Conservation (phyloP, 352 stramenopile genomes). For the Vaucheria bursata region DNA sequence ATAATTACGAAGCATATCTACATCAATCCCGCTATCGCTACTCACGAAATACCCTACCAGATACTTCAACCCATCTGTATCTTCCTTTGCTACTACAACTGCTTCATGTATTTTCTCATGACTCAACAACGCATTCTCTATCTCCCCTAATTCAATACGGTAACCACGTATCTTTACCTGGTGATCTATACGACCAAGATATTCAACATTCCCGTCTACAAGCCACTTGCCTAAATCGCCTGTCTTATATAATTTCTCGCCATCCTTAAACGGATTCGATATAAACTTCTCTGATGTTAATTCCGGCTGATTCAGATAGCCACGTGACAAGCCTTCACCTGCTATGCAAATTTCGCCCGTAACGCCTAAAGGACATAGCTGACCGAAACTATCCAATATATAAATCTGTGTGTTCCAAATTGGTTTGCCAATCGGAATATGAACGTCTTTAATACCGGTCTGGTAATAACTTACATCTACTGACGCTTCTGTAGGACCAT, state of each 20-base stretch:
- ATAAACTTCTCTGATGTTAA: neutral
- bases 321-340: neutral
- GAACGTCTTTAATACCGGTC: neutral
- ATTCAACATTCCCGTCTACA: neutral
- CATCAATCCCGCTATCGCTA: neutral
- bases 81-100: neutral
- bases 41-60: neutral
- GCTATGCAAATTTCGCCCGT: neutral
- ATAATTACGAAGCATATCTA: neutral
- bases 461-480: neutral
- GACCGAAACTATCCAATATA: neutral
- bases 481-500: neutral
- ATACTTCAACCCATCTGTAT: neutral
- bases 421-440: neutral
- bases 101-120: neutral
- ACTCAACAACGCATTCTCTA: neutral
- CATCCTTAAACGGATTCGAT: neutral
- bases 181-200: neutral
- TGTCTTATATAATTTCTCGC: neutral
- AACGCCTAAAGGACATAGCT: neutral
- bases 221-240: neutral
- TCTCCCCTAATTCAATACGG: neutral
- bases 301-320: neutral
- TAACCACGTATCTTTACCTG: neutral
- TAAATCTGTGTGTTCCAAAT: neutral